Conservation (phyloP, 495 filamentous ascomycete genomes). For the Opeltia flavorubescens region DNA sequence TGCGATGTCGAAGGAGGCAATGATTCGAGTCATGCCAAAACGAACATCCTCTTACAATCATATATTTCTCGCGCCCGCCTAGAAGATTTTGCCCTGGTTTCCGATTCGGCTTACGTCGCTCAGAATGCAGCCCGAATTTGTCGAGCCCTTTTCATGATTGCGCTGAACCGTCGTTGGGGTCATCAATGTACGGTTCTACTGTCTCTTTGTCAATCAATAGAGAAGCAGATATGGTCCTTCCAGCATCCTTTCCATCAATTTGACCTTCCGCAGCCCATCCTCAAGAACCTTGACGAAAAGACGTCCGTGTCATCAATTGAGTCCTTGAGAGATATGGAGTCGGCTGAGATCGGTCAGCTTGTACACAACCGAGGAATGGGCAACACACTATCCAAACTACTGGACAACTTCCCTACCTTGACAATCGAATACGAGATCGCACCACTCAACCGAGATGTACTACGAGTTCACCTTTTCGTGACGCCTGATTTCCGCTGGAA, state of each 20-base stretch:
- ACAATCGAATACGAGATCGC: conserved; percentile 88
- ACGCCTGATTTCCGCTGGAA: conserved; percentile 92
- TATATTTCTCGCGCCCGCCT: conserved; percentile 82
- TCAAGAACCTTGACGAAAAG: conserved; percentile 70
- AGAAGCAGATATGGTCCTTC: conserved; percentile 86
- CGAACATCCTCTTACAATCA: conserved; percentile 86
- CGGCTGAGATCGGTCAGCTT: conserved; percentile 76
- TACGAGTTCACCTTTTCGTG: conserved; percentile 72
- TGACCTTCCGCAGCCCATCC: conserved; percentile 67
- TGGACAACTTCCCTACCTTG: conserved; percentile 86
- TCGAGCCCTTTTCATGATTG: conserved; percentile 92
- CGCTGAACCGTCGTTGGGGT: conserved; percentile 85
- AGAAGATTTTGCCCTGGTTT: conserved; percentile 84
- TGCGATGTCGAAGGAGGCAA: conserved; percentile 63
- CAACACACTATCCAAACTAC: conserved; percentile 57
- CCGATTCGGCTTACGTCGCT: conserved; percentile 85
- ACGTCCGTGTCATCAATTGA: conserved; percentile 61
- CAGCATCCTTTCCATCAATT: conserved; percentile 95
- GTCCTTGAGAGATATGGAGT: conserved; percentile 76
- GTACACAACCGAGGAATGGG: conserved; percentile 88
- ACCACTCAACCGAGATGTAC: conserved; percentile 84
- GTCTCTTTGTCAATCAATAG: conserved; percentile 87
- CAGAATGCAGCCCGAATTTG: conserved; percentile 94
- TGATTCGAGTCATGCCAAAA: conserved; percentile 74
- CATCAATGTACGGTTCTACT: conserved; percentile 82